Evolutionary conservation across 768 basidiomycete genomes (phyloP).

Genomic region (Cyclocybe cylindracea): DNA sequence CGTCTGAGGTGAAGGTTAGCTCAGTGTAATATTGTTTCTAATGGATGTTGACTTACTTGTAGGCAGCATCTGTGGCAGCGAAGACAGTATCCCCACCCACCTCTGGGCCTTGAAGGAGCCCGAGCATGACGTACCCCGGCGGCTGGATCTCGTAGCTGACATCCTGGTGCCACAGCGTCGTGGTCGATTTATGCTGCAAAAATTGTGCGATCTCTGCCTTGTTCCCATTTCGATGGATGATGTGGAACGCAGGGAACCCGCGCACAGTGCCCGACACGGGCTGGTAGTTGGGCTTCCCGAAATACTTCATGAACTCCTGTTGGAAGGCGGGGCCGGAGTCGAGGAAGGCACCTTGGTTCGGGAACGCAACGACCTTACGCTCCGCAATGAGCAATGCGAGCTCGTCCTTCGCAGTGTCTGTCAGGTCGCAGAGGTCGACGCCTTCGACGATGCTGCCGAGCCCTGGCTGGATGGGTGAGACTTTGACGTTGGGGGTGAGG

Average conservation of each 20-base stretch:
- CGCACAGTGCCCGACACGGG: conserved; percentile 8
- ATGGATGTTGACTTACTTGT: conserved; percentile 6
- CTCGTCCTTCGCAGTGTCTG: conserved; percentile 7
- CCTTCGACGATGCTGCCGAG: conserved; percentile 7
- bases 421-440: conserved; percentile 1
- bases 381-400: conserved; percentile 11
- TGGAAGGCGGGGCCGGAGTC: conserved; percentile 7
- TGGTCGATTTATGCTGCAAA: conserved; percentile 6
- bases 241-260: conserved; percentile 13
- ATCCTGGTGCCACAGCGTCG: conserved; percentile 13
- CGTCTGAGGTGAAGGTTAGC: neutral
- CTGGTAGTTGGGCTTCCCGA: conserved; percentile 12
- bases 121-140: conserved; percentile 10
- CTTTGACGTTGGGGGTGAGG: neutral
- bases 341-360: conserved; percentile 7
- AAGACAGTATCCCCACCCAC: conserved; percentile 20
- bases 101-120: conserved; percentile 11
- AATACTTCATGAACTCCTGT: conserved; percentile 12
- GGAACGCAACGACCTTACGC: conserved; percentile 12
- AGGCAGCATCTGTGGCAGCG: conserved; percentile 12
- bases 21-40: neutral
- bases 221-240: conserved; percentile 13
- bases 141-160: conserved; percentile 14
- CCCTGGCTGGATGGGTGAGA: conserved; percentile 6
- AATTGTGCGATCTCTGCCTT: conserved; percentile 6